phyloP scores from a whole-genome alignment of 345 rosid species.

The Iberis pinnata region DNA sequence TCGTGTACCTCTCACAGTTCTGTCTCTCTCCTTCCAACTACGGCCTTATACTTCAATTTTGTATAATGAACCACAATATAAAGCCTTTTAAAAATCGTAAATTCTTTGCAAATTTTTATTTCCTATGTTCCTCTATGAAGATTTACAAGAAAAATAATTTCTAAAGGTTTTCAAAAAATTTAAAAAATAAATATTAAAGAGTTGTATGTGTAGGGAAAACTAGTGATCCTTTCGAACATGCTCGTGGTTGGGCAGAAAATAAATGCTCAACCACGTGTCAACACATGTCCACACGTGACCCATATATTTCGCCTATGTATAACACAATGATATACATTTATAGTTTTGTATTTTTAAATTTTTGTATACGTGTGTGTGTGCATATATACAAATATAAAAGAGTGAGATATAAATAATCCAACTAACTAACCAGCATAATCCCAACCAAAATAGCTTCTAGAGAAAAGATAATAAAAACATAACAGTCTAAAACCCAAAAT shows the following conservation, averaged over 20 bases:
- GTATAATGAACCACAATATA: too few species aligned
- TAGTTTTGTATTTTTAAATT: too few species aligned
- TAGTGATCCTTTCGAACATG: constrained; percentile 9
- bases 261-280: constrained; percentile 22
- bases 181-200: neutral
- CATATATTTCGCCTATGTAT: neutral
- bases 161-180: neutral
- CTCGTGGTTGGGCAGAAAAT: constrained; percentile 15
- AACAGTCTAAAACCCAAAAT: constrained; percentile 11
- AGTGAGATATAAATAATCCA: constrained; percentile 14
- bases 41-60: too few species aligned
- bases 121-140: too few species aligned
- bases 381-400: constrained; percentile 14
- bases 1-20: neutral
- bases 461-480: neutral
- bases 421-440: constrained; percentile 21
- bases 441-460: constrained; percentile 17
- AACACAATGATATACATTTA: neutral
- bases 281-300: constrained; percentile 19
- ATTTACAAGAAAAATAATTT: too few species aligned
- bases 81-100: too few species aligned
- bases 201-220: constrained; percentile 12
- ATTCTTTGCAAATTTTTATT: too few species aligned
- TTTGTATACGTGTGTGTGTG: too few species aligned
- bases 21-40: neutral